Evolutionary conservation across 2,329 filamentous ascomycete genomes (phyloP).

Genomic region (Penicillium sp.): DNA sequence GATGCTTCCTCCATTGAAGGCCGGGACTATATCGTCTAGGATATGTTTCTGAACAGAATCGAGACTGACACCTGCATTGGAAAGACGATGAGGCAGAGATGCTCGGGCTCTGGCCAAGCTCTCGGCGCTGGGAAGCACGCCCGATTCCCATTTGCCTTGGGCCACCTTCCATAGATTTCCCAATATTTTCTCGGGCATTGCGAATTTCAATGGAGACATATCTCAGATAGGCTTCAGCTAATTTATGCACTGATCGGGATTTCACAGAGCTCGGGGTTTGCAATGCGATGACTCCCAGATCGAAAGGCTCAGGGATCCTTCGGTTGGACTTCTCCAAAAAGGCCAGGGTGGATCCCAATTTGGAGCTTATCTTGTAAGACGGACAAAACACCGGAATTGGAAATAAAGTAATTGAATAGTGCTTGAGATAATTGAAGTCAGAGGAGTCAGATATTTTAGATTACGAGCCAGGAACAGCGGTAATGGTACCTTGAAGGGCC

Average conservation of each 20-base stretch:
- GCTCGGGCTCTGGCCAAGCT: conserved; percentile 31
- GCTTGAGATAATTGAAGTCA: too few relatives aligned
- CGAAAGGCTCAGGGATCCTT: background rate
- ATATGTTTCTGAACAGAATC: conserved; percentile 38
- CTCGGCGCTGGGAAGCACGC: conserved; percentile 33
- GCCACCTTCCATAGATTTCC: conserved; percentile 32
- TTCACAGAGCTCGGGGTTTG: conserved; percentile 14
- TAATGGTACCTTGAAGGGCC: background rate
- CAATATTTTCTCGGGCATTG: conserved; percentile 22
- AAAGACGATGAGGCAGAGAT: conserved; percentile 32
- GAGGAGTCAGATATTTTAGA: background rate
- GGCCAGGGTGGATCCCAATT: background rate
- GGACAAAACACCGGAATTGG: background rate
- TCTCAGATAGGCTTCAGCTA: background rate
- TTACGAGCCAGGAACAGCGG: background rate
- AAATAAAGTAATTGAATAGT: background rate
- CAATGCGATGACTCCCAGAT: background rate
- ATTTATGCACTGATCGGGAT: conserved; percentile 14
- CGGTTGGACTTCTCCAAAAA: conserved; percentile 19
- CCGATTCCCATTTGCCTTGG: conserved; percentile 28
- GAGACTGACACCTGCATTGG: conserved; percentile 30
- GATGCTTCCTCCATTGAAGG: conserved; percentile 64
- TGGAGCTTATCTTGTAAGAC: background rate
- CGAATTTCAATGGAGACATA: background rate
- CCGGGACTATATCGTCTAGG: conserved; percentile 47